Evolutionary conservation across 176 grass and related monocot species (phyloP), one percentile per base, ranked within the genome.

Genomic region (Aegilops umbellulata): DNA sequence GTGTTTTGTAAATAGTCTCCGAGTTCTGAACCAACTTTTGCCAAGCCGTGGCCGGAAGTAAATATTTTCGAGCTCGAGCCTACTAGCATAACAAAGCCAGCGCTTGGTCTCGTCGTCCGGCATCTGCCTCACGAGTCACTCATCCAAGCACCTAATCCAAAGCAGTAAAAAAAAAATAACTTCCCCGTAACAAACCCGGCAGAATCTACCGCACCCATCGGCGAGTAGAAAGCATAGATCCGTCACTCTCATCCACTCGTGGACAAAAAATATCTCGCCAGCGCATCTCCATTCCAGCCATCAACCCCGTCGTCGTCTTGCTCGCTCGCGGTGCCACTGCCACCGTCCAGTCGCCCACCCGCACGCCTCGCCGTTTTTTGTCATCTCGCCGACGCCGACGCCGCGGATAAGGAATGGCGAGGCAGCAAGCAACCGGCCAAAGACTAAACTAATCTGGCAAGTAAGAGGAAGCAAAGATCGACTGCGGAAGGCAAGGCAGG

Each of bases 371-470:
- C 72, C 86, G 61, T 69, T 85, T 85, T 63, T 29, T 8, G 81
- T 23, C 66, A 23, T 73, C 83, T 17, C 4, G 10, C 31, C 31
- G 31, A 32, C 4, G 10, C 31, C 31, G 31, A 32, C 31, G 31
- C 35, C 13, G 71, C 9, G 79, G 83, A 86, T 86, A 78, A 82
- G 81, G 29, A 80, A 84, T 58, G 30, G 66, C 76, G 12, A 36
- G 57, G 65, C 63, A 3, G 63, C 73, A 88, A 76, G 86, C 73
- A 88, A 67, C 55, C 65, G 77, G 70, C 62, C 51, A 69, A 69
- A 20, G 72, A 86, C 58, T 77, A 82, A 64, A 78, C 34, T 35
- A 70, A 71, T 82, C 79, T 32, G 84, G 64, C 79, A 90, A 82
- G 72, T 31, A 72, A 86, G 63, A 53, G 47, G 23, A 73, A 75